Percentiles rank a stretch among this genome's conserved stretches.
Conservation (phyloP, 2,329 filamentous ascomycete species). For the Karstenula rhodostoma region DNA sequence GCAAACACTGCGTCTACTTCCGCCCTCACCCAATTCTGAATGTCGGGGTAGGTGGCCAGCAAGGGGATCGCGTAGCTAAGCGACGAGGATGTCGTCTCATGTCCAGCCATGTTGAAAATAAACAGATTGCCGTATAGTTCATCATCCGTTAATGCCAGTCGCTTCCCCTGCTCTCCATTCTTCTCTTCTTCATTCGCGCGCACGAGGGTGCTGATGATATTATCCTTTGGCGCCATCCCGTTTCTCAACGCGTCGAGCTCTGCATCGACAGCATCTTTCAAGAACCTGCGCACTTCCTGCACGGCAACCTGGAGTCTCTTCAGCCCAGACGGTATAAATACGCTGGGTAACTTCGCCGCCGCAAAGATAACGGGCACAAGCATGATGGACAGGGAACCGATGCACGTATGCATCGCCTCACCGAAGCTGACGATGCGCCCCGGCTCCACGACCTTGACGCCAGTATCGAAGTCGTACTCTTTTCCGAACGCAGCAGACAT, state of each 20-base stretch:
- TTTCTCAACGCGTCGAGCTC: neutral
- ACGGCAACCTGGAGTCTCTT: neutral
- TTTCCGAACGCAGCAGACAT: constrained; percentile 2
- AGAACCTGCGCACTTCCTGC: neutral
- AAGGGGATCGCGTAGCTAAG: constrained; percentile 54
- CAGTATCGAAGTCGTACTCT: constrained; percentile 5
- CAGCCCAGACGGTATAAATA: neutral
- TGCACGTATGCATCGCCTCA: constrained; percentile 6
- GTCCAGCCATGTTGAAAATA: constrained; percentile 58
- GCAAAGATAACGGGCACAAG: neutral
- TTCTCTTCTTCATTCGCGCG: constrained; percentile 6
- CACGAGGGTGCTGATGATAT: neutral
- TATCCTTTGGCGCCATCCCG: neutral
- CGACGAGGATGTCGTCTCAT: constrained; percentile 59
- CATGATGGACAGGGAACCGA: neutral
- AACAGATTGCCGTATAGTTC: constrained; percentile 61
- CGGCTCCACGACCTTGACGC: neutral
- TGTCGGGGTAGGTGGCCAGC: constrained; percentile 54
- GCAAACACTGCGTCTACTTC: constrained; percentile 23
- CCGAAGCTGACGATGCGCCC: constrained; percentile 3
- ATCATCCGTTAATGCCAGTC: constrained; percentile 15
- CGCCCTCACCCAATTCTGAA: constrained; percentile 56
- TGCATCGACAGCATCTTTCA: neutral
- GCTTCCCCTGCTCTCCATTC: neutral
- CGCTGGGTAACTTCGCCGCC: neutral